Conservation (phyloP, 2,329 filamentous ascomycete genomes). For the Ophiostoma tasmaniense region DNA sequence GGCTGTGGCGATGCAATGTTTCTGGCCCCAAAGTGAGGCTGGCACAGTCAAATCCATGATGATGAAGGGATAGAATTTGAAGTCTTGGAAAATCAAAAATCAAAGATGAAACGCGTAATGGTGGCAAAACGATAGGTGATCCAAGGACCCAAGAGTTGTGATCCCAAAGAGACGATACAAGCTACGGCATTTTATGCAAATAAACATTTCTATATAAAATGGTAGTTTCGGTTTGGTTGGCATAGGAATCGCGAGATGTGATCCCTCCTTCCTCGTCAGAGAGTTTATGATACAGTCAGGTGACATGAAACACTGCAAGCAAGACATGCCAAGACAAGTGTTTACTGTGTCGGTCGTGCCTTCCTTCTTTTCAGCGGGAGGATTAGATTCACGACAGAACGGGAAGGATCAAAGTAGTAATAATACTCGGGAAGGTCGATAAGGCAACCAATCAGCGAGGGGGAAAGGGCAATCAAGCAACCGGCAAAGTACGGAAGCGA, state of each 20-base stretch:
- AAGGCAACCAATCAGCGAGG: not conserved
- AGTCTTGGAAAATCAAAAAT: not conserved
- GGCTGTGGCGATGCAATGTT: not conserved
- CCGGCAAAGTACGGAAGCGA: not conserved
- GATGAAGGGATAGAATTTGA: not conserved
- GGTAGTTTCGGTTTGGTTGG: not conserved
- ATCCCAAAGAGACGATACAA: not conserved
- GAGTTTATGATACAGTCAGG: not conserved
- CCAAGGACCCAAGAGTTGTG: not conserved
- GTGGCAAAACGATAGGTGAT: not conserved
- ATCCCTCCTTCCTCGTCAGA: not conserved
- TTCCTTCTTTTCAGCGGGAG: not conserved
- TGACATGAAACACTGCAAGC: not conserved
- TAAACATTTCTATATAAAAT: no score
- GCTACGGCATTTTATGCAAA: not conserved
- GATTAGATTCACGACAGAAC: not conserved
- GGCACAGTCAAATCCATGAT: constrained; percentile 2
- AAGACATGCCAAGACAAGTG: not conserved
- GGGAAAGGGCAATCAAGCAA: not conserved
- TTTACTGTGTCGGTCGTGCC: not conserved
- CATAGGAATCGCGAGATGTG: not conserved
- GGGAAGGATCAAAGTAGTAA: not conserved
- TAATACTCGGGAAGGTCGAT: not conserved
- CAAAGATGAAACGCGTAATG: not conserved
- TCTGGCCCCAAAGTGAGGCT: not conserved